Conservation (phyloP, 1,284 basidiomycete genomes). For the Thelephora terrestris region DNA sequence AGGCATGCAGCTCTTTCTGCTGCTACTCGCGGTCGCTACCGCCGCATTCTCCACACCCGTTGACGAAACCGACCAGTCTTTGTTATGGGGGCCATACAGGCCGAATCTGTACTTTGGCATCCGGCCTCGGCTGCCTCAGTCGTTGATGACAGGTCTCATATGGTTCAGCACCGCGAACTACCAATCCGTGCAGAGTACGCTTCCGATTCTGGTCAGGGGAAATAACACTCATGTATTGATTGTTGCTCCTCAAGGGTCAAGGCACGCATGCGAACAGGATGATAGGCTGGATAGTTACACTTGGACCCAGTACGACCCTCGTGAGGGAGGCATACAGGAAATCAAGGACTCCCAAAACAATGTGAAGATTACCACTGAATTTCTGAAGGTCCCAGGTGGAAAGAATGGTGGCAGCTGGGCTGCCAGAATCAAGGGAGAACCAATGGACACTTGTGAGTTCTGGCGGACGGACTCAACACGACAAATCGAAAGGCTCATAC, state of each 20-base stretch:
- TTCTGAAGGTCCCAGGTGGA: constrained; percentile 75
- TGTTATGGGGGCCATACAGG: constrained; percentile 88
- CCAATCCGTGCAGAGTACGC: constrained; percentile 56
- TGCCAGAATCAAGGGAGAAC: constrained; percentile 76
- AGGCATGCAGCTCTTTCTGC: constrained; percentile 22
- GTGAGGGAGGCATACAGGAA: constrained; percentile 77
- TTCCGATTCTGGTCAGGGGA: background rate
- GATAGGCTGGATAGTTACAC: constrained; percentile 76
- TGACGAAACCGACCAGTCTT: constrained; percentile 42
- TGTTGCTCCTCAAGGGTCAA: constrained; percentile 40
- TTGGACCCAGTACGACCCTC: constrained; percentile 82
- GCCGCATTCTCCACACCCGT: constrained; percentile 15
- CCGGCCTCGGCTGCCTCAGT: constrained; percentile 74
- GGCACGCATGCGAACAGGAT: constrained; percentile 86
- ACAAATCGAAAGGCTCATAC: constrained; percentile 3
- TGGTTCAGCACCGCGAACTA: constrained; percentile 87
- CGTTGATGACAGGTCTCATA: constrained; percentile 83
- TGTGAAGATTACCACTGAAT: constrained; percentile 75
- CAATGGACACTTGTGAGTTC: constrained; percentile 54
- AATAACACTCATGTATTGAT: constrained; percentile 2
- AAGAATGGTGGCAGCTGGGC: constrained; percentile 85
- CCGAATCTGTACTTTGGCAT: constrained; percentile 92
- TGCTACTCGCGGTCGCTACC: constrained; percentile 19
- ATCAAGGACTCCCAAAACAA: constrained; percentile 79
- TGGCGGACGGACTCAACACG: background rate